Conservation (phyloP, 306 rosid genomes). For the Trifolium pratense region DNA sequence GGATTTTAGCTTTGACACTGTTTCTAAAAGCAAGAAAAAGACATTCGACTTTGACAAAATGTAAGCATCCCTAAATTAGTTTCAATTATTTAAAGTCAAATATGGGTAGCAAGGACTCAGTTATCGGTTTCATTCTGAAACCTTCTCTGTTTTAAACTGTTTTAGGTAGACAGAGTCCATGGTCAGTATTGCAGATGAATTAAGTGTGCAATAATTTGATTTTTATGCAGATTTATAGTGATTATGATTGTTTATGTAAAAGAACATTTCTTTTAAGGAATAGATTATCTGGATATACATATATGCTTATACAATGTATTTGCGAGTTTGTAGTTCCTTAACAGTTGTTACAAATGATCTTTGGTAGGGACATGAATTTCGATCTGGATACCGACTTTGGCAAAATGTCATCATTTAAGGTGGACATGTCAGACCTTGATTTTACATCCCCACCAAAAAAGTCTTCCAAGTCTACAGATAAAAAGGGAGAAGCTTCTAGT, state of each 20-base stretch:
- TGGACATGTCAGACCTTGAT: constrained; percentile 91
- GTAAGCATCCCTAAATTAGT: constrained; percentile 54
- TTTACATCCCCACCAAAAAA: constrained; percentile 67
- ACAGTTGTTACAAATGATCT: constrained; percentile 25
- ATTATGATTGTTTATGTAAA: constrained; percentile 26
- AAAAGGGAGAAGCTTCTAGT: constrained; percentile 57
- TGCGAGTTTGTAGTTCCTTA: constrained; percentile 43
- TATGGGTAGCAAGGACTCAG: constrained; percentile 13
- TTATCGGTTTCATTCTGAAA: constrained; percentile 36
- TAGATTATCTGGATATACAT: constrained; percentile 16
- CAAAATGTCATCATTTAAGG: constrained; percentile 79
- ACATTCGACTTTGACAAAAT: constrained; percentile 73
- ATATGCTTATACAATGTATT: constrained; percentile 29
- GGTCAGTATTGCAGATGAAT: constrained; percentile 28
- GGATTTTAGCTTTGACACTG: constrained; percentile 71
- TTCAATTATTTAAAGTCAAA: constrained; percentile 33
- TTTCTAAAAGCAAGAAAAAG: constrained; percentile 69
- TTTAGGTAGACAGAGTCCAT: constrained; percentile 1
- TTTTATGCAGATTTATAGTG: constrained; percentile 15
- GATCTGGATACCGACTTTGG: constrained; percentile 78
- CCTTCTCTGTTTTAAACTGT: constrained; percentile 12
- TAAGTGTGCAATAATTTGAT: constrained; percentile 22
- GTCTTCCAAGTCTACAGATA: constrained; percentile 54
- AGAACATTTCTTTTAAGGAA: constrained; percentile 16
- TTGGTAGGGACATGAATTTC: constrained; percentile 80